A percentile compares a stretch with the other conserved stretches of the same genome.
Conservation (phyloP, 179 eudicot genomes). For the Actinidia chinensis region DNA sequence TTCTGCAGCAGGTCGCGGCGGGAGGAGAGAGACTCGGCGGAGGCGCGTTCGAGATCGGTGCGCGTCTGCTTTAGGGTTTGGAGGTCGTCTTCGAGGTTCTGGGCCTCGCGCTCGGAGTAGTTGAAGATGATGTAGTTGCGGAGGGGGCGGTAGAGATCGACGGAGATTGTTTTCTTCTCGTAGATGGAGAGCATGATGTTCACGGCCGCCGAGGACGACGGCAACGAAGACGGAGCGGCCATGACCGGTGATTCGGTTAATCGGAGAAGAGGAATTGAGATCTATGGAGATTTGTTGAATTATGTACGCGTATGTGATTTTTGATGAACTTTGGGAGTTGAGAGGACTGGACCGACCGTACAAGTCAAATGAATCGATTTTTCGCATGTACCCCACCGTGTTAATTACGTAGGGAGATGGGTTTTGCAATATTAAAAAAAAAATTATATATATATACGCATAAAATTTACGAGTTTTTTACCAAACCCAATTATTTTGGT, state of each 20-base stretch:
- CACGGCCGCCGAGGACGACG: conserved; percentile 43
- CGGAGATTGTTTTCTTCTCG: conserved; percentile 71
- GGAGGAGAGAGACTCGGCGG: conserved; percentile 47
- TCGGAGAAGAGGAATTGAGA: neutral
- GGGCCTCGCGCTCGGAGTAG: conserved; percentile 95
- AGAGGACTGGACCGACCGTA: too few species aligned
- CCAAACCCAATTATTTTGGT: too few species aligned
- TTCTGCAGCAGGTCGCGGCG: conserved; percentile 65
- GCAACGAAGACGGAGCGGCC: conserved; percentile 31
- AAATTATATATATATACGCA: too few species aligned
- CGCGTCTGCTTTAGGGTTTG: conserved; percentile 75
- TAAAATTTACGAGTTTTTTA: too few species aligned
- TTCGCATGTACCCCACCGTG: too few species aligned
- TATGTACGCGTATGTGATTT: neutral
- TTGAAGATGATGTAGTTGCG: conserved; percentile 77
- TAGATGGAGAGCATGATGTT: conserved; percentile 74
- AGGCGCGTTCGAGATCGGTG: conserved; percentile 52
- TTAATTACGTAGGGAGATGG: too few species aligned
- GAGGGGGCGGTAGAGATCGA: conserved; percentile 85
- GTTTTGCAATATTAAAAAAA: too few species aligned
- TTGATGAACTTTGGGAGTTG: too few species aligned
- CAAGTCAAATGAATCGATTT: too few species aligned
- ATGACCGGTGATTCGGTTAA: neutral
- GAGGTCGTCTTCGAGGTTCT: conserved; percentile 87
- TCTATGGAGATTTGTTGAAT: neutral